These are phyloP conservation scores for Colletotrichum sp. DNA, from an alignment of 2,329 filamentous ascomycete species.

Conservation along the genomic window DNA sequence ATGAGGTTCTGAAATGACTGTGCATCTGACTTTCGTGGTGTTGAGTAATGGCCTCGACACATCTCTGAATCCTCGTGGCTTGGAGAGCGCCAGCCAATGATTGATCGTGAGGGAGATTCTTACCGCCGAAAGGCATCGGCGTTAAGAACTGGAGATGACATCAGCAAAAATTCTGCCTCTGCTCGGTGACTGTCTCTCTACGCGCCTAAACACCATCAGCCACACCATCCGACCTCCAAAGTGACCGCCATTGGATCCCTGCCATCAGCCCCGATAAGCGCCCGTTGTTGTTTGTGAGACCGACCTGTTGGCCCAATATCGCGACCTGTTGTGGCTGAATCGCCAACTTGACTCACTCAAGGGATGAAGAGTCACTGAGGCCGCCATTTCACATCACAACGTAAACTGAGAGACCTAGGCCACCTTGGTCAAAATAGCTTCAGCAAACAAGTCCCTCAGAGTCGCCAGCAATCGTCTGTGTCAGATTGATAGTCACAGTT, in stretches of 20 bases:
- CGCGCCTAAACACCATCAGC: neutral
- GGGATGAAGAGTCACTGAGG: neutral
- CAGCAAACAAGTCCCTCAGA: neutral
- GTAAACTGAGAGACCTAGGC: neutral
- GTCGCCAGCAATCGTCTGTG: neutral
- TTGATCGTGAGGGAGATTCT: neutral
- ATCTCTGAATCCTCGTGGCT: neutral
- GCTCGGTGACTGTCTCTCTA: neutral
- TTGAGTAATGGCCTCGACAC: neutral
- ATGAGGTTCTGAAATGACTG: neutral
- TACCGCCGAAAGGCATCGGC: neutral
- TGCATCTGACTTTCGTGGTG: neutral
- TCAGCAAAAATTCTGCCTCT: conserved; percentile 10
- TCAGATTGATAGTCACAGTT: neutral
- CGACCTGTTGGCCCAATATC: neutral
- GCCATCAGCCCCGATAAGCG: neutral
- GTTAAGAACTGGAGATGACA: neutral
- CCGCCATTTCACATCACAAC: neutral
- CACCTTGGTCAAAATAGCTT: rapidly evolving
- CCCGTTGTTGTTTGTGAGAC: rapidly evolving
- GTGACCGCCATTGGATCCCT: neutral
- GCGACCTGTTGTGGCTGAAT: neutral
- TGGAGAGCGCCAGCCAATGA: neutral
- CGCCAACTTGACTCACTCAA: neutral
- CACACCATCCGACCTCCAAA: neutral